Conservation (phyloP, 1,139 yeast genomes). For the Meyerozyma smithsonii region DNA sequence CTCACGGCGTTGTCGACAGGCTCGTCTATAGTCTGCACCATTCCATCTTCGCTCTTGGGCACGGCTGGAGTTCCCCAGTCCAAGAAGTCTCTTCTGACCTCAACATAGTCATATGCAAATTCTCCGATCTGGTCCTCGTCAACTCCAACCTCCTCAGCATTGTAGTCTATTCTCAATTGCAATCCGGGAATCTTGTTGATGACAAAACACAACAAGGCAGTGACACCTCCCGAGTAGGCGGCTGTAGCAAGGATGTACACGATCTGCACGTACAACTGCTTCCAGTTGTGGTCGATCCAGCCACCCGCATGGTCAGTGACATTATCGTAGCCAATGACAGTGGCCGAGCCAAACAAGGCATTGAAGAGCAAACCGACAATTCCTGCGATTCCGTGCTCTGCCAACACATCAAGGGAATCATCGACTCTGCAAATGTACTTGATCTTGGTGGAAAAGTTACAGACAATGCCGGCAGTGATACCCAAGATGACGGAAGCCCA, state of each 20-base stretch:
- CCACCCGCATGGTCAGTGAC: constrained; percentile 83
- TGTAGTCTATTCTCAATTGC: constrained; percentile 72
- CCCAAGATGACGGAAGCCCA: constrained; percentile 92
- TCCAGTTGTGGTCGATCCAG: constrained; percentile 87
- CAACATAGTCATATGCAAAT: constrained; percentile 96
- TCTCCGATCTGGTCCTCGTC: constrained; percentile 98
- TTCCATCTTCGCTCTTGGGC: neutral
- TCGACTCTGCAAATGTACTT: constrained; percentile 80
- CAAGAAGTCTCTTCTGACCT: constrained; percentile 88
- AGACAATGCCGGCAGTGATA: constrained; percentile 69
- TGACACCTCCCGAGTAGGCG: constrained; percentile 75
- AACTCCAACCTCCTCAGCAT: constrained; percentile 83
- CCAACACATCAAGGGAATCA: constrained; percentile 91
- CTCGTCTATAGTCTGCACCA: neutral
- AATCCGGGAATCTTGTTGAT: constrained; percentile 80
- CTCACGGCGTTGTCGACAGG: neutral
- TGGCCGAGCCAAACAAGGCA: constrained; percentile 80
- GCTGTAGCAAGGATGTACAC: constrained; percentile 73
- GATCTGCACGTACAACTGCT: constrained; percentile 84
- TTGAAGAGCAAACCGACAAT: constrained; percentile 82
- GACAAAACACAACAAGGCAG: constrained; percentile 70
- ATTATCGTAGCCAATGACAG: constrained; percentile 88
- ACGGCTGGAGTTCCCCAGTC: constrained; percentile 40
- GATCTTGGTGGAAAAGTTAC: constrained; percentile 87
- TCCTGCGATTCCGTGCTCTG: constrained; percentile 98